Conservation (phyloP, 208 protist species). For the Trypanosoma rangeli region DNA sequence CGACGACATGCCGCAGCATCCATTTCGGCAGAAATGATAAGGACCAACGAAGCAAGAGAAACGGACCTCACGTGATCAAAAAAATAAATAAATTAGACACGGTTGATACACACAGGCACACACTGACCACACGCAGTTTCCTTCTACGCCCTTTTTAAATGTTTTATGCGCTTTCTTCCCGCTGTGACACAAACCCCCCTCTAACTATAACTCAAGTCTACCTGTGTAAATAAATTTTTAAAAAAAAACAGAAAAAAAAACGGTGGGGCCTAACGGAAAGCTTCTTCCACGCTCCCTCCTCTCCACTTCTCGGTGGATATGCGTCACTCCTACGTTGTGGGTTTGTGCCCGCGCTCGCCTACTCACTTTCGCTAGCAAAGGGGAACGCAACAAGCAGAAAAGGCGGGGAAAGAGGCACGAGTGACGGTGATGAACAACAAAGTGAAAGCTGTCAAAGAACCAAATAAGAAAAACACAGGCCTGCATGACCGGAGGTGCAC, state of each 20-base stretch:
- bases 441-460: background rate
- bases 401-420: background rate
- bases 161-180: background rate
- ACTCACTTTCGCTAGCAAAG: background rate
- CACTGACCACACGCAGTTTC: background rate
- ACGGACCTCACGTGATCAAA: background rate
- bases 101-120: conserved; percentile 3
- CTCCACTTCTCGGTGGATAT: background rate
- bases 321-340: background rate
- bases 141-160: background rate
- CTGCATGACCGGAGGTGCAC: background rate
- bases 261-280: background rate
- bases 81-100: background rate
- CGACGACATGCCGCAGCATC: conserved; percentile 39
- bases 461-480: background rate
- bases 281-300: background rate
- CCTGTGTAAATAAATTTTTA: background rate
- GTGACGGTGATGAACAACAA: background rate
- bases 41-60: background rate
- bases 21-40: conserved; percentile 6
- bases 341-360: background rate
- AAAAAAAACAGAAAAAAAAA: no score
- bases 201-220: background rate
- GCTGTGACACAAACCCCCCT: background rate
- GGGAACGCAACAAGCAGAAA: background rate